Conservation (phyloP, 768 basidiomycete species). For the Russula emetica region DNA sequence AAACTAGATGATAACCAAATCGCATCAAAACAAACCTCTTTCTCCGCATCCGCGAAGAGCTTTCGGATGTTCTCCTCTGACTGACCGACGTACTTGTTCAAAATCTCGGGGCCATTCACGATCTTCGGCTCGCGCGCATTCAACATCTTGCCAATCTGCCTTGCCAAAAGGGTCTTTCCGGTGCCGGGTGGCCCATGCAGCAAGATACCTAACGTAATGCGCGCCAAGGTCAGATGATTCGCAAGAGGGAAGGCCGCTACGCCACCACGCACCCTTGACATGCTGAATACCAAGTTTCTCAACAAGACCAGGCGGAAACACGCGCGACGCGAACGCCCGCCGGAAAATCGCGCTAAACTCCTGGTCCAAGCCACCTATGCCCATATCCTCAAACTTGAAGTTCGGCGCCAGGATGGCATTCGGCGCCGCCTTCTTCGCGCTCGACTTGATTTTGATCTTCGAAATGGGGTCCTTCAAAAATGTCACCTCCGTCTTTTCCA, state of each 20-base stretch:
- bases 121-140: slow-evolving; percentile 97
- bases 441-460: slow-evolving; percentile 85
- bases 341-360: slow-evolving; percentile 98
- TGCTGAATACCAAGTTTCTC: slow-evolving; percentile 98
- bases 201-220: slow-evolving; percentile 62
- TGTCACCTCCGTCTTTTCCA: slow-evolving; percentile 89
- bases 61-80: slow-evolving; percentile 98
- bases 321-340: slow-evolving; percentile 94
- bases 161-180: slow-evolving; percentile 95
- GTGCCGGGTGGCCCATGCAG: slow-evolving; percentile 97
- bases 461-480: slow-evolving; percentile 81
- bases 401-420: slow-evolving; percentile 96
- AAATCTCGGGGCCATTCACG: slow-evolving; percentile 95
- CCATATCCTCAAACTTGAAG: slow-evolving; percentile 99
- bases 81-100: slow-evolving; percentile 96
- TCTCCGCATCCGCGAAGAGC: slow-evolving; percentile 96
- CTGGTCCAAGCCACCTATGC: slow-evolving; percentile 93
- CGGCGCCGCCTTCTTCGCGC: slow-evolving; percentile 85
- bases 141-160: slow-evolving; percentile 99
- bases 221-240: not conserved
- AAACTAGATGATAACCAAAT: not conserved
- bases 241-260: not conserved
- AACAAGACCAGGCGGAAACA: slow-evolving; percentile 95
- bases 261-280: slow-evolving; percentile 73
- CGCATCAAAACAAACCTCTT: slow-evolving; percentile 57